Conservation (phyloP, 768 basidiomycete species). For the Boletus rubroflammeus region DNA sequence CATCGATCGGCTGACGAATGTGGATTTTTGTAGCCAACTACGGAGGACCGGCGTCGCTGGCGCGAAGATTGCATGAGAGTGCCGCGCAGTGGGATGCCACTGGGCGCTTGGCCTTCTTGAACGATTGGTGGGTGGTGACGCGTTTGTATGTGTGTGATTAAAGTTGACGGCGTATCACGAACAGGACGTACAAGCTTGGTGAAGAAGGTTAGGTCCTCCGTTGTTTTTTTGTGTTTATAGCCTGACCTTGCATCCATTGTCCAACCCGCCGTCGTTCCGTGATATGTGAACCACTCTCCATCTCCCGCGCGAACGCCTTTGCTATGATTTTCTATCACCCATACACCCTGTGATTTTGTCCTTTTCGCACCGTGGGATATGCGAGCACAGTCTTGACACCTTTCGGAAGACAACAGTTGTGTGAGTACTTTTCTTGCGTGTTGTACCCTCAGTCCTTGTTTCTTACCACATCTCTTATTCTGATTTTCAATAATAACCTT, state of each 20-base stretch:
- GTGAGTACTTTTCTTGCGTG: slow-evolving; percentile 36
- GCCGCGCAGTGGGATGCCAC: slow-evolving; percentile 60
- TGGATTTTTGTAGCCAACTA: slow-evolving; percentile 42
- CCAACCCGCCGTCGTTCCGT: not conserved
- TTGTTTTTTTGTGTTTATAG: not conserved
- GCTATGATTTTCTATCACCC: not conserved
- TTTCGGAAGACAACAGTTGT: slow-evolving; percentile 84
- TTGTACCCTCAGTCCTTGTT: not conserved
- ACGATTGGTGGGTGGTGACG: slow-evolving; percentile 58
- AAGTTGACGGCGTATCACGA: not conserved
- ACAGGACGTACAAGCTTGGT: slow-evolving; percentile 86
- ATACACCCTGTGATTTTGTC: not conserved
- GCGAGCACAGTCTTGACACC: slow-evolving; percentile 67
- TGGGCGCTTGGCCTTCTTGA: slow-evolving; percentile 71
- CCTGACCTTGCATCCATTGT: slow-evolving; percentile 1
- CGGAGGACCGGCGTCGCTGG: slow-evolving; percentile 60
- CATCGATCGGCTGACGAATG: not conserved
- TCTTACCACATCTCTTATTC: not conserved
- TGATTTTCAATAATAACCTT: too few relatives aligned
- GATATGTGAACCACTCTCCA: not conserved
- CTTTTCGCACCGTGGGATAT: too few relatives aligned
- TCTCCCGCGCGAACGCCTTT: not conserved
- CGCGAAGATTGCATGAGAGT: slow-evolving; percentile 49
- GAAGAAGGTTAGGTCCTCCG: slow-evolving; percentile 57
- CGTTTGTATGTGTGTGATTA: slow-evolving; percentile 3